A percentile compares a stretch with the other conserved stretches of the same genome.
Conservation (phyloP, 2,329 filamentous ascomycete genomes). For the Pseudogymnoascus sp. region DNA sequence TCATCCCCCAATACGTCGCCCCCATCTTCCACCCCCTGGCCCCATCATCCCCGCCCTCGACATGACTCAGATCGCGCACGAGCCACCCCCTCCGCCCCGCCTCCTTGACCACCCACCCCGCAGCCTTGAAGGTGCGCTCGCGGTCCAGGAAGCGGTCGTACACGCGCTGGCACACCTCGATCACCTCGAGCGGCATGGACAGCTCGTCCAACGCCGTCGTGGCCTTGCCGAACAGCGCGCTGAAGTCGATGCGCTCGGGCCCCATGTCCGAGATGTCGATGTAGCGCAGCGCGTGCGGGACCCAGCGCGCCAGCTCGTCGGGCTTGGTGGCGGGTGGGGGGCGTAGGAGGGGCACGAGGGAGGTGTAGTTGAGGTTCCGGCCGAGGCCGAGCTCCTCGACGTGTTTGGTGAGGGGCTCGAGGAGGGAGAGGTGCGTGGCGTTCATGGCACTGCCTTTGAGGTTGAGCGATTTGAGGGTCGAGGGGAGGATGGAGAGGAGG, state of each 20-base stretch:
- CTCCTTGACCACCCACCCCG: constrained; percentile 65
- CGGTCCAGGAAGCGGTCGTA: constrained; percentile 47
- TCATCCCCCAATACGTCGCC: constrained; percentile 75
- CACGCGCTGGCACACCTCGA: constrained; percentile 64
- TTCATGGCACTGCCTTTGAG: constrained; percentile 67
- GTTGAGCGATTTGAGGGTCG: constrained; percentile 62
- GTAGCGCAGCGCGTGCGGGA: constrained; percentile 58
- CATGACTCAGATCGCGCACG: constrained; percentile 37
- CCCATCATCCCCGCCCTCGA: constrained; percentile 41
- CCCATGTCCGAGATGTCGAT: constrained; percentile 68
- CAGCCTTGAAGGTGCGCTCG: constrained; percentile 37
- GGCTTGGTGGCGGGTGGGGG: constrained; percentile 16
- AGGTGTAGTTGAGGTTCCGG: constrained; percentile 54
- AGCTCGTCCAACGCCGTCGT: constrained; percentile 49
- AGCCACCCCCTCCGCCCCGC: constrained; percentile 59
- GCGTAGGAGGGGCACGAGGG: constrained; percentile 37
- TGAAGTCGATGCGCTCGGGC: constrained; percentile 48
- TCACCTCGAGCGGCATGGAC: constrained; percentile 63
- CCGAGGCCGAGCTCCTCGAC: constrained; percentile 71
- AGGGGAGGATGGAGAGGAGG: constrained; percentile 58
- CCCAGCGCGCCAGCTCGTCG: constrained; percentile 36
- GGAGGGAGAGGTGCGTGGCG: constrained; percentile 51
- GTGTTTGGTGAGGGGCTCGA: constrained; percentile 59
- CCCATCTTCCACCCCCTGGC: constrained; percentile 72
- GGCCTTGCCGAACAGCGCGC: constrained; percentile 41